Evolutionary conservation across 1,139 yeast genomes (phyloP).

Genomic region (Yarrowia galli): DNA sequence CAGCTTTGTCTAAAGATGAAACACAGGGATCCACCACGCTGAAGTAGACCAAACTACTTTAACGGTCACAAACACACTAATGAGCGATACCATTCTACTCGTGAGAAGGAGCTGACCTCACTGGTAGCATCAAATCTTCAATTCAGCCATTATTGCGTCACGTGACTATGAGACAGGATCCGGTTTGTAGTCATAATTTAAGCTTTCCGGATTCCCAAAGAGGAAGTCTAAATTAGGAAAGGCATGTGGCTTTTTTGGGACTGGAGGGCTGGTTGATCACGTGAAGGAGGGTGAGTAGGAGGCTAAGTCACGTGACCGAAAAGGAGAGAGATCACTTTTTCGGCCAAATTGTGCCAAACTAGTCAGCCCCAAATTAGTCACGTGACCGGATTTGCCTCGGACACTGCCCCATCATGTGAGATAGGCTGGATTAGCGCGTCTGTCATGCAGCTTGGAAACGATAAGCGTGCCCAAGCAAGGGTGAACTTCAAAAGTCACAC

Average conservation of each 20-base stretch:
- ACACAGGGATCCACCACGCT: too few species aligned
- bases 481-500: neutral
- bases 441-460: neutral
- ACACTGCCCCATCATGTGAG: constrained; percentile 36
- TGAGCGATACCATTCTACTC: too few species aligned
- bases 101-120: too few species aligned
- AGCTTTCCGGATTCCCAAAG: neutral
- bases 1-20: too few species aligned
- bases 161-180: neutral
- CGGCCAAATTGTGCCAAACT: too few species aligned
- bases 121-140: too few species aligned
- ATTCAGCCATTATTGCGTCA: neutral
- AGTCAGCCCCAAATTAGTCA: neutral
- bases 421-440: constrained; percentile 10
- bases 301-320: neutral
- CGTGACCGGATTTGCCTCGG: neutral
- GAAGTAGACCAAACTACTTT: too few species aligned
- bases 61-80: too few species aligned
- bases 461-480: constrained; percentile 19
- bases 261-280: neutral
- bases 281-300: neutral
- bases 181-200: neutral
- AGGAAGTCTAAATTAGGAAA: constrained; percentile 12
- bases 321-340: too few species aligned
- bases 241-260: constrained; percentile 11